Base-by-base conservation (phyloP, 257 asterid species). In the Nemophila menziesii region DNA sequence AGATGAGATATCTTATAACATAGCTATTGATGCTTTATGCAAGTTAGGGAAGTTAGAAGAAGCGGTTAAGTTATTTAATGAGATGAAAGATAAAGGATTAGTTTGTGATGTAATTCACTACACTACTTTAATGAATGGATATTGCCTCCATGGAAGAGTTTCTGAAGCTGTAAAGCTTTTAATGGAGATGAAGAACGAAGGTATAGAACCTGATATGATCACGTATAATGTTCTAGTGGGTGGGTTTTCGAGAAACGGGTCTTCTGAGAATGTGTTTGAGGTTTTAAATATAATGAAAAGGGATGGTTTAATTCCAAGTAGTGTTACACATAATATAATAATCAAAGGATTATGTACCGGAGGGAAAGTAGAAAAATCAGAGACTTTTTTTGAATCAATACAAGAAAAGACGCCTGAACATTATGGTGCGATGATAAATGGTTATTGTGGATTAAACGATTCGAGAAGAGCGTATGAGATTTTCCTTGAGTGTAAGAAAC, bases 101-200 rank as follows among this genome's bases (percentile, higher is more conserved):
- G 41, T 48, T 29, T 92, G 76, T 2, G 93, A 86, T 53, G 55
- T 59, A 27, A 54, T 64, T 64, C 80, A 82, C 68, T 82, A 77
- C 58, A 79, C 92, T 62, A 82, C 93, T n/a, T 69, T 86, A 65
- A 77, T 86, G 23, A 64, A 55, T 46, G 93, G 95, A 19, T 71
- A 46, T 46, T 82, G 76, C 44, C 69, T 61, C 22, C 55, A 57
- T n/a, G 87, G 79, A 21, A 57, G 58, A 57, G 55, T 82, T 52
- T 38, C n/a, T 43, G 68, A 67, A 59, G 94, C 94, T 8, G 13
- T 46, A 19, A 55, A 54, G 33, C 63, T 82, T 51, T 63, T 74
- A 26, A 57, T 60, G 52, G 85, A 79, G 67, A 86, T 86, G 85
- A 54, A 51, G 15, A 43, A 60, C 44, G 57, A 45, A 3, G 82